Base-by-base conservation (phyloP, 164 flowering plant species). In the Tetracentron sinense region DNA sequence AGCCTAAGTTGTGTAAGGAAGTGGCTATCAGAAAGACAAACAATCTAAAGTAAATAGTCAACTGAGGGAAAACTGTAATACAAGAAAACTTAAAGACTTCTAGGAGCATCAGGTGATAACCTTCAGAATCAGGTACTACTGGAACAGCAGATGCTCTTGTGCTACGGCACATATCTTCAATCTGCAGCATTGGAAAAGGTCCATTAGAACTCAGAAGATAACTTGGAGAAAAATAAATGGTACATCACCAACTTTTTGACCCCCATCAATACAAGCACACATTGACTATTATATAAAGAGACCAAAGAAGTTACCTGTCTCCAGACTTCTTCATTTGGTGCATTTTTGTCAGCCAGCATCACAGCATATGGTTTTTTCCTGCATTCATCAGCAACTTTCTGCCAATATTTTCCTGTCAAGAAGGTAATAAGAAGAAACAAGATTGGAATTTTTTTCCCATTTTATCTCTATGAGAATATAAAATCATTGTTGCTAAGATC, bases 271-370 rank as follows among this genome's bases (percentile, higher is more conserved):
- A n/a, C n/a, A n/a, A n/a, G n/a, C n/a, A n/a, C n/a, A 48, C 48
- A 47, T 7, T 8, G 14, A 28, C 48, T 38, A 4, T 38, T 38
- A 38, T 8, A 56, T 30, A 51, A 16, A 44, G 38, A 63, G 31
- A n/a, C 35, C 56, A 60, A 55, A 30, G 10, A 44, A 48, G 19
- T 74, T 74, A 94, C 99, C 93, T 84, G 96, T 59, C 80, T 78
- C 99, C 99, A 94, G 38, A 92, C 99, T 75, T 94, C 97, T 80
- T 88, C 96, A 75, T 94, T 92, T 70, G 99, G 99, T 33, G 99
- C 99, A 80, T 94, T 94, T 79, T 94, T 91, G 71, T 94, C 97
- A 33, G 99, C 97, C 60, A 94, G 96, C 70, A 87, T 80, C 52
- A 94, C 78, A 28, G 92, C 78, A 68, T 80, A 71, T 56, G 97